Evolutionary conservation across 2,329 filamentous ascomycete genomes (phyloP).

Genomic region (Hymenotorrendiella dingleyae): DNA sequence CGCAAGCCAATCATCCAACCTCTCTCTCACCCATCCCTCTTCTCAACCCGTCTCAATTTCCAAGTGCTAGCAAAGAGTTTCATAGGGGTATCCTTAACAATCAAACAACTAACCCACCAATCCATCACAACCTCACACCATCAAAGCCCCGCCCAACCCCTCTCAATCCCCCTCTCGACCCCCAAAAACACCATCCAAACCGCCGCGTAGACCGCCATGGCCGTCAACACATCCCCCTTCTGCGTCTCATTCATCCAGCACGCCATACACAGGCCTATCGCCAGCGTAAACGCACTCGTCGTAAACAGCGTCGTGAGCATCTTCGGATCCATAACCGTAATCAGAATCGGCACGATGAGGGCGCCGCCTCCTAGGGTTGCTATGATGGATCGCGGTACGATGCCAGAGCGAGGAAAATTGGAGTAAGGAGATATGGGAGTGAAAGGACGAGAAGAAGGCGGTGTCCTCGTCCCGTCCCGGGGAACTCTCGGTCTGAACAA

Average conservation of each 20-base stretch:
- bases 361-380: constrained; percentile 1
- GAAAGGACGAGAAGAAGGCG: not conserved
- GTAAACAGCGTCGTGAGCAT: not conserved
- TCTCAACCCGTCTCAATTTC: too few relatives aligned
- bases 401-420: not conserved
- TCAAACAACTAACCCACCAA: too few relatives aligned
- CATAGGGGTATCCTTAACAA: too few relatives aligned
- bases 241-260: not conserved
- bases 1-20: too few relatives aligned
- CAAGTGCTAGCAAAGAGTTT: too few relatives aligned
- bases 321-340: constrained; percentile 1
- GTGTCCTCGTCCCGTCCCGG: too few relatives aligned
- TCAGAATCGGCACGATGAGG: not conserved
- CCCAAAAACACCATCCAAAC: constrained; percentile 3
- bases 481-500: not conserved
- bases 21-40: too few relatives aligned
- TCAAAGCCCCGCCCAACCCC: too few relatives aligned
- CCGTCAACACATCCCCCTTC: constrained; percentile 1
- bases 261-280: constrained; percentile 2
- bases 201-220: constrained; percentile 1
- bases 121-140: too few relatives aligned
- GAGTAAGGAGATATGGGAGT: not conserved
- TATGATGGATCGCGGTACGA: not conserved
- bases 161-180: not conserved
- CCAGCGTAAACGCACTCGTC: constrained; percentile 4